Percentiles rank a stretch among this genome's conserved stretches.
These are phyloP conservation scores for Aphanocladium album DNA, from an alignment of 2,329 filamentous ascomycete genomes.

Conservation along the genomic window DNA sequence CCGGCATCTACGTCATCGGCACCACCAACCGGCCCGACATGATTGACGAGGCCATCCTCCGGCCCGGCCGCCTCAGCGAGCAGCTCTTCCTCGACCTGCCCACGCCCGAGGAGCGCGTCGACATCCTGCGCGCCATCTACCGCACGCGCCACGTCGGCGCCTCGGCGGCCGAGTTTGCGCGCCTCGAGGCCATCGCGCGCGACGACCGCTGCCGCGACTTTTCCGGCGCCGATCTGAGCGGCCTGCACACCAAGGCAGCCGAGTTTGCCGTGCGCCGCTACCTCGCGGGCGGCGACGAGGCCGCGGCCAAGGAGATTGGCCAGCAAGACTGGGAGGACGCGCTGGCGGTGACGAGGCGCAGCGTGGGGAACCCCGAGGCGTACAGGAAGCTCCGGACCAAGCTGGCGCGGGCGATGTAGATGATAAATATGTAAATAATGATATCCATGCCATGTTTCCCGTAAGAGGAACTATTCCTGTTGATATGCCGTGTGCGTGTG, in stretches of 20 bases:
- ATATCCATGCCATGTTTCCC: too few species aligned
- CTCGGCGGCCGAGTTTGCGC: constrained; percentile 42
- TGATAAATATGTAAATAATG: too few species aligned
- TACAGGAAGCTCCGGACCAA: constrained; percentile 35
- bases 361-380: constrained; percentile 42
- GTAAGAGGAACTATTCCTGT: too few species aligned
- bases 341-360: constrained; percentile 42
- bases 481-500: too few species aligned
- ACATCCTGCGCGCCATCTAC: constrained; percentile 72
- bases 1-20: constrained; percentile 89
- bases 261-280: constrained; percentile 42
- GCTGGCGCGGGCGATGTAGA: constrained; percentile 16
- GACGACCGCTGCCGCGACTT: constrained; percentile 68
- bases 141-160: constrained; percentile 35
- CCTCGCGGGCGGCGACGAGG: constrained; percentile 22
- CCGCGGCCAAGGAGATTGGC: constrained; percentile 23
- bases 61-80: constrained; percentile 82
- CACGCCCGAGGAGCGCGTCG: constrained; percentile 69
- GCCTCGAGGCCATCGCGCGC: constrained; percentile 60
- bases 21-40: constrained; percentile 95
- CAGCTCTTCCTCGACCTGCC: constrained; percentile 88
- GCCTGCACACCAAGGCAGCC: constrained; percentile 43
- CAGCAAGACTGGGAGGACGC: constrained; percentile 50
- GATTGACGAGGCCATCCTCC: constrained; percentile 92
- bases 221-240: constrained; percentile 61